Percentiles rank a stretch among this genome's conserved stretches.
phyloP scores from a whole-genome alignment of 805 yeast species.

The Candida broadrunensis region DNA sequence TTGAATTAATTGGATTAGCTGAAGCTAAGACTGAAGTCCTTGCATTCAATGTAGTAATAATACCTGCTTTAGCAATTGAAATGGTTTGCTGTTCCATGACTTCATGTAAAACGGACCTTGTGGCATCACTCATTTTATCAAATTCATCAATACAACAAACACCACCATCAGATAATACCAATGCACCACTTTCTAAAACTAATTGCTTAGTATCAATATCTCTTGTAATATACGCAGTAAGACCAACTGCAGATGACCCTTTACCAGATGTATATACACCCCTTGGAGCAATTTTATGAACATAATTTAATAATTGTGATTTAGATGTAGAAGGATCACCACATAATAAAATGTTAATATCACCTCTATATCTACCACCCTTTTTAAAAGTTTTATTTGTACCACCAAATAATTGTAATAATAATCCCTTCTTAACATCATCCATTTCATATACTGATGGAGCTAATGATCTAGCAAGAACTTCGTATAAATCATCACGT shows the following conservation, averaged over 20 bases:
- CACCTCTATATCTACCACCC: slow-evolving; percentile 96
- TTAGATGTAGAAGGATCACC: slow-evolving; percentile 99
- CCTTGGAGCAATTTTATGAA: slow-evolving; percentile 95
- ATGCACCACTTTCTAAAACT: slow-evolving; percentile 93
- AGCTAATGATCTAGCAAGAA: slow-evolving; percentile 86
- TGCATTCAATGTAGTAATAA: slow-evolving; percentile 94
- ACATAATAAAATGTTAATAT: slow-evolving; percentile 83
- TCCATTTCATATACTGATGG: slow-evolving; percentile 97
- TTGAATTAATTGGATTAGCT: slow-evolving; percentile 94
- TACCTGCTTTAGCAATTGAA: slow-evolving; percentile 97
- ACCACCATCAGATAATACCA: slow-evolving; percentile 96
- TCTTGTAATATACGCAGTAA: slow-evolving; percentile 94
- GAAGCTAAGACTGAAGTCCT: slow-evolving; percentile 94
- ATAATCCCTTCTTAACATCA: slow-evolving; percentile 93
- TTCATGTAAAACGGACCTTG: slow-evolving; percentile 93
- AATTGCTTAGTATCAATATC: slow-evolving; percentile 92
- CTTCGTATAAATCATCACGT: slow-evolving; percentile 79
- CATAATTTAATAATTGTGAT: slow-evolving; percentile 91
- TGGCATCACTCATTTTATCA: slow-evolving; percentile 94
- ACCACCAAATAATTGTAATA: slow-evolving; percentile 93
- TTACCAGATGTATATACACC: slow-evolving; percentile 98
- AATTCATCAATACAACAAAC: slow-evolving; percentile 98
- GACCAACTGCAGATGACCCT: slow-evolving; percentile 98
- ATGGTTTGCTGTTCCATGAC: slow-evolving; percentile 99
- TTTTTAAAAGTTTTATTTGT: slow-evolving; percentile 82